phyloP scores from a whole-genome alignment of 805 yeast genomes.

The Myxozyma sirexii region DNA sequence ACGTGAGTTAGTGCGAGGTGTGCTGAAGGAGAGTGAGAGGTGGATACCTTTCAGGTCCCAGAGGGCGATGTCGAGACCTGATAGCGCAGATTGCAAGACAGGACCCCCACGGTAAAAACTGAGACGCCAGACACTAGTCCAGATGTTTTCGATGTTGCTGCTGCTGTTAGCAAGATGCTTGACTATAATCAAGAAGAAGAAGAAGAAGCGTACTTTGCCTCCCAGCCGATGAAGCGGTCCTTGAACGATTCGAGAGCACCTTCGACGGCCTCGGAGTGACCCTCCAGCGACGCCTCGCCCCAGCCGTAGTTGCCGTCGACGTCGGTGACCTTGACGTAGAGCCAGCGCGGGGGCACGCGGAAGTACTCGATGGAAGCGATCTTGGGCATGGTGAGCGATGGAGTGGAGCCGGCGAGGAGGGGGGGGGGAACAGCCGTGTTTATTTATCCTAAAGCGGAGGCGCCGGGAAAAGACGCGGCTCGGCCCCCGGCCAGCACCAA shows the following conservation, averaged over 20 bases:
- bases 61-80: constrained; percentile 43
- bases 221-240: constrained; percentile 42
- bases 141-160: constrained; percentile 25
- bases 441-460: too few species aligned
- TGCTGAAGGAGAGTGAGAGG: neutral
- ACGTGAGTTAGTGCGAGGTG: neutral
- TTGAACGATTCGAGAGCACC: constrained; percentile 41
- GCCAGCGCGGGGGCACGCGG: constrained; percentile 42
- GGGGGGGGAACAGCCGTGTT: neutral
- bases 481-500: neutral
- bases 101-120: constrained; percentile 43
- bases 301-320: constrained; percentile 40
- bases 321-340: constrained; percentile 39
- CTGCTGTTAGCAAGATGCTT: neutral
- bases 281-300: constrained; percentile 43
- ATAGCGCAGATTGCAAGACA: constrained; percentile 42
- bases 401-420: neutral
- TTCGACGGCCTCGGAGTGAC: constrained; percentile 43
- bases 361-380: constrained; percentile 37
- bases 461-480: too few species aligned
- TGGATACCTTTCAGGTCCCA: constrained; percentile 42
- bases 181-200: neutral
- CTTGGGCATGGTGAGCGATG: constrained; percentile 4
- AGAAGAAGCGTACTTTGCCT: constrained; percentile 28
- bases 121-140: constrained; percentile 39